phyloP scores from a whole-genome alignment of 148 eudicot species.

The Pouteria glomerata region DNA sequence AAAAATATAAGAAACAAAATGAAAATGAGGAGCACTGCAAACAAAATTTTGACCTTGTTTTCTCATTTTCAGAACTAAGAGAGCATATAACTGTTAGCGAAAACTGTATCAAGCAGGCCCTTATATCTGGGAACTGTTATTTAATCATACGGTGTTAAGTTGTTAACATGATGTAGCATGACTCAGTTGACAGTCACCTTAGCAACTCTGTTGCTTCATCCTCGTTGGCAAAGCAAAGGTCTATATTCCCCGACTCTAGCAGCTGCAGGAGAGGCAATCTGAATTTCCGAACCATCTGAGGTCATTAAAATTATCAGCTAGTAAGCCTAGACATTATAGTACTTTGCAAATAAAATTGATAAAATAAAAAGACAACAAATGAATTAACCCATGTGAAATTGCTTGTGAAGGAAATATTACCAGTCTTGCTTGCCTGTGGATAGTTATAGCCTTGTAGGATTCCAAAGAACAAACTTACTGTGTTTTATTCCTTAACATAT shows the following conservation, averaged over 20 bases:
- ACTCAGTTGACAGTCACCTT: slow-evolving; percentile 38
- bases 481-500: background rate
- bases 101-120: background rate
- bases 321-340: background rate
- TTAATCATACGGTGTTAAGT: background rate
- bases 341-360: background rate
- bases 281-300: slow-evolving; percentile 82
- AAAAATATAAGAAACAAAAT: background rate
- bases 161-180: background rate
- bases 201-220: slow-evolving; percentile 89
- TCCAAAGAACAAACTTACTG: background rate
- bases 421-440: background rate
- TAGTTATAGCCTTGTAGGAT: background rate
- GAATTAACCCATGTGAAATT: background rate
- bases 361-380: background rate
- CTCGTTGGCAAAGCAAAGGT: slow-evolving; percentile 98
- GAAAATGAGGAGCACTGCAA: background rate
- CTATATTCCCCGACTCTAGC: slow-evolving; percentile 77
- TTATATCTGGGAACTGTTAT: background rate
- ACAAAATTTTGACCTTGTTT: background rate
- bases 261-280: slow-evolving; percentile 56
- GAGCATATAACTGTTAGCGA: background rate
- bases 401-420: background rate
- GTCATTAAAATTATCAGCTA: background rate
- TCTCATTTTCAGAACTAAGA: background rate